These are phyloP conservation scores for Neofusicoccum ribis DNA, from an alignment of 2,329 filamentous ascomycete genomes.

Conservation along the genomic window DNA sequence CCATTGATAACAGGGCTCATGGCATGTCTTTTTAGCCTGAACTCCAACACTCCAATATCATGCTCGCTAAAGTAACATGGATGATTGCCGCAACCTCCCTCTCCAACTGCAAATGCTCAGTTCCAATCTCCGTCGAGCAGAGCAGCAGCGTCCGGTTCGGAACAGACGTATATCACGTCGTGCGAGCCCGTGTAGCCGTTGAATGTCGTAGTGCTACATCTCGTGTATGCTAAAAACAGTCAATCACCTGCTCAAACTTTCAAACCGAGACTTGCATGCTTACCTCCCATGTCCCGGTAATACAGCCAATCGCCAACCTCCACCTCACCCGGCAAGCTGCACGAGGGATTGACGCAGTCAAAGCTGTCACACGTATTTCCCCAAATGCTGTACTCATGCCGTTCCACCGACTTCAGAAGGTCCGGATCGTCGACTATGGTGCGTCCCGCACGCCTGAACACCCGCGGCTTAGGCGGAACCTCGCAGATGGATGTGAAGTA, in stretches of 20 bases:
- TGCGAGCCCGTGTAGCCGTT: slow-evolving; percentile 89
- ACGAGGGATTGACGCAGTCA: slow-evolving; percentile 80
- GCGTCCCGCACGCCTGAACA: slow-evolving; percentile 62
- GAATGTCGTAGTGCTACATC: slow-evolving; percentile 90
- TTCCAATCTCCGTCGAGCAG: slow-evolving; percentile 49
- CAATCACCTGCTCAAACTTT: neutral
- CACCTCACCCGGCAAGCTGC: slow-evolving; percentile 69
- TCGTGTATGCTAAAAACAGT: slow-evolving; percentile 69
- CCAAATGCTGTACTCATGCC: slow-evolving; percentile 75
- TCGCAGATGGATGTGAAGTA: slow-evolving; percentile 98
- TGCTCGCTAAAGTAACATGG: neutral
- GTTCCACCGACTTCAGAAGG: neutral
- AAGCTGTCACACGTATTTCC: slow-evolving; percentile 94
- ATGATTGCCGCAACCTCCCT: neutral
- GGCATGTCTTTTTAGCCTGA: no score
- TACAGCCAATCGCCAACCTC: slow-evolving; percentile 93
- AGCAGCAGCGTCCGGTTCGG: slow-evolving; percentile 77
- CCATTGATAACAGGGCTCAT: no score
- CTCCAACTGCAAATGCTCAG: neutral
- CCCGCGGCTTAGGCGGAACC: slow-evolving; percentile 77
- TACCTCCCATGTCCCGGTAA: slow-evolving; percentile 84
- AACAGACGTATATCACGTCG: slow-evolving; percentile 86
- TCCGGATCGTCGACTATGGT: slow-evolving; percentile 60
- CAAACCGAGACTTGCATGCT: slow-evolving; percentile 1
- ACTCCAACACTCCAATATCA: neutral